Conservation (phyloP, 2,329 filamentous ascomycete genomes). For the Colletotrichum phormii region DNA sequence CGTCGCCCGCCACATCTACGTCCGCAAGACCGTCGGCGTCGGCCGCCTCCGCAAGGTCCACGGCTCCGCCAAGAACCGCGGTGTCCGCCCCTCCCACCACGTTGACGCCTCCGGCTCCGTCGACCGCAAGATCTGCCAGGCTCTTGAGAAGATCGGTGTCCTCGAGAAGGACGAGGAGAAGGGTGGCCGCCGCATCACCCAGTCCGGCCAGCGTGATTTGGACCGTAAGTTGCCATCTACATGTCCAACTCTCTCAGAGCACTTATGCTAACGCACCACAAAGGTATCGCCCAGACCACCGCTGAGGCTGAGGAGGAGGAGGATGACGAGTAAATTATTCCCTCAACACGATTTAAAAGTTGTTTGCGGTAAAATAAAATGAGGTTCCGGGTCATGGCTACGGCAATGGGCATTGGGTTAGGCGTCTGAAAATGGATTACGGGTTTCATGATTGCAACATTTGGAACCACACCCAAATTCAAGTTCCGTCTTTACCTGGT, state of each 20-base stretch:
- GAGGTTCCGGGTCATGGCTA: slow-evolving; percentile 27
- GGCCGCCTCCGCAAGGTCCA: slow-evolving; percentile 97
- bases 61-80: slow-evolving; percentile 97
- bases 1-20: slow-evolving; percentile 97
- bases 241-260: neutral
- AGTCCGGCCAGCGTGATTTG: slow-evolving; percentile 98
- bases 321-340: slow-evolving; percentile 70
- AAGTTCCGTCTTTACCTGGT: slow-evolving; percentile 26
- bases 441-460: slow-evolving; percentile 29
- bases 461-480: slow-evolving; percentile 27
- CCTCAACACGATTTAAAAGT: neutral
- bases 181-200: slow-evolving; percentile 97
- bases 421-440: slow-evolving; percentile 36
- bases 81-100: slow-evolving; percentile 90
- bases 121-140: slow-evolving; percentile 97
- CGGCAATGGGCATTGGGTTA: slow-evolving; percentile 31
- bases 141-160: slow-evolving; percentile 99
- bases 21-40: slow-evolving; percentile 99
- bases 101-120: slow-evolving; percentile 94
- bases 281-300: slow-evolving; percentile 83
- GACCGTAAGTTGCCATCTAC: slow-evolving; percentile 70
- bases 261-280: neutral
- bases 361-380: slow-evolving; percentile 22
- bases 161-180: slow-evolving; percentile 98
- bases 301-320: slow-evolving; percentile 78